These are phyloP conservation scores for Leccinum barrowsii DNA, from an alignment of 768 basidiomycete genomes.

Conservation along the genomic window DNA sequence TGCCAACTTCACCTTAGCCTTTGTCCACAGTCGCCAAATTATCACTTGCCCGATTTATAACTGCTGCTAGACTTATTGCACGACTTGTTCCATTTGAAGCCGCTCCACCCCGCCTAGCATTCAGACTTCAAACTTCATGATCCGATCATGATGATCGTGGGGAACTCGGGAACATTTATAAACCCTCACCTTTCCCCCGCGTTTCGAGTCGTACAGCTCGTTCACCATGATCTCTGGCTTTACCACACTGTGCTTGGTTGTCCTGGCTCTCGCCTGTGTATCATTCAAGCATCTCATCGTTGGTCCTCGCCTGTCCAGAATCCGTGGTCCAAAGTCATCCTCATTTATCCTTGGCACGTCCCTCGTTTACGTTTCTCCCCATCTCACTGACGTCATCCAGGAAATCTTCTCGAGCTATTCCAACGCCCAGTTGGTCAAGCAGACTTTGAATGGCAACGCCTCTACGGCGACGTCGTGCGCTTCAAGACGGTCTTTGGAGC, in stretches of 20 bases:
- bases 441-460: conserved; percentile 30
- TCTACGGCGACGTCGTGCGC: conserved; percentile 30
- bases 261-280: conserved; percentile 5
- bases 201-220: not conserved
- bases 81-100: not conserved
- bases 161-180: not conserved
- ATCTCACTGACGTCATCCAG: conserved; percentile 17
- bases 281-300: not conserved
- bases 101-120: not conserved
- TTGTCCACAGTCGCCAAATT: too few species aligned
- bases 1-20: too few species aligned
- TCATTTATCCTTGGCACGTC: conserved; percentile 20
- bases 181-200: not conserved
- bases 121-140: not conserved
- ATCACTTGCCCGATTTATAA: too few species aligned
- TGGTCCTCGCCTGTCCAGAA: conserved; percentile 3
- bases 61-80: too few species aligned
- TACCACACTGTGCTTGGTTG: conserved; percentile 1
- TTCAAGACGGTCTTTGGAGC: conserved; percentile 28
- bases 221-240: conserved; percentile 11
- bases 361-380: not conserved
- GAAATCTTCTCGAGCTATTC: conserved; percentile 29
- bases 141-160: conserved; percentile 9
- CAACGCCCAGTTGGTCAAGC: conserved; percentile 24
- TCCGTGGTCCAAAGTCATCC: conserved; percentile 22